Percentiles rank a stretch among this genome's conserved stretches.
Evolutionary conservation across 2,329 filamentous ascomycete genomes (phyloP).

Genomic region (Fusarium mangiferae): DNA sequence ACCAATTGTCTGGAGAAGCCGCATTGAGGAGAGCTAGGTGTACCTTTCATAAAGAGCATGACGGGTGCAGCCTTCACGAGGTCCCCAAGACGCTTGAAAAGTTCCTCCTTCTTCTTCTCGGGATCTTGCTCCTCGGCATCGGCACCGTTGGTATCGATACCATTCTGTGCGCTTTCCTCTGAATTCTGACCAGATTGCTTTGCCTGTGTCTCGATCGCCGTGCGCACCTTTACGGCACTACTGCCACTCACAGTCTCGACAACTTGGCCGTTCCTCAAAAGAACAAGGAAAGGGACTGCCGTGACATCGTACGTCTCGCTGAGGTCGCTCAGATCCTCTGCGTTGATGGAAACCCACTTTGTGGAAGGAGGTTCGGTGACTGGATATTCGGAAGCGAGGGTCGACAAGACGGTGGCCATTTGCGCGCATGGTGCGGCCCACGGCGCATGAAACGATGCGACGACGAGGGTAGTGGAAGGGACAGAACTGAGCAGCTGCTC

Average conservation of each 20-base stretch:
- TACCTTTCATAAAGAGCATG: conserved; percentile 99
- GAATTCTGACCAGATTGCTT: conserved; percentile 54
- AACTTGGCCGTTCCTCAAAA: conserved; percentile 78
- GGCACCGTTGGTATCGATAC: conserved; percentile 51
- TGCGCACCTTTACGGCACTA: conserved; percentile 85
- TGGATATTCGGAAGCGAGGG: conserved; percentile 88
- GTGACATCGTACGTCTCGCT: conserved; percentile 94
- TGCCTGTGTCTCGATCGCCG: conserved; percentile 85
- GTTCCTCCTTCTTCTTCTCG: conserved; percentile 79
- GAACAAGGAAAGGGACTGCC: conserved; percentile 90
- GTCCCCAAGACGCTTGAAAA: conserved; percentile 82
- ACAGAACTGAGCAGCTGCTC: conserved; percentile 72
- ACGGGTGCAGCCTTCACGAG: conserved; percentile 95
- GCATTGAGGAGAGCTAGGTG: conserved; percentile 85
- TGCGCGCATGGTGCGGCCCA: conserved; percentile 97
- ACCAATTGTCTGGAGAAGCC: conserved; percentile 95
- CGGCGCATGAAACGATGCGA: conserved; percentile 94
- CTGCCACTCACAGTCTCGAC: conserved; percentile 90
- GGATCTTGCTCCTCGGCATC: conserved; percentile 61
- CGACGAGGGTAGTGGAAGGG: conserved; percentile 75
- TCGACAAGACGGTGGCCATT: conserved; percentile 87
- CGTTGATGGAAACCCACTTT: conserved; percentile 90
- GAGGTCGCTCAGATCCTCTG: conserved; percentile 92
- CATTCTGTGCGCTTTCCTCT: conserved; percentile 50
- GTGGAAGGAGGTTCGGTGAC: conserved; percentile 72